A percentile compares a stretch with the other conserved stretches of the same genome.
These are phyloP conservation scores for Mentha longifolia DNA, from an alignment of 257 asterid species.

Conservation along the genomic window DNA sequence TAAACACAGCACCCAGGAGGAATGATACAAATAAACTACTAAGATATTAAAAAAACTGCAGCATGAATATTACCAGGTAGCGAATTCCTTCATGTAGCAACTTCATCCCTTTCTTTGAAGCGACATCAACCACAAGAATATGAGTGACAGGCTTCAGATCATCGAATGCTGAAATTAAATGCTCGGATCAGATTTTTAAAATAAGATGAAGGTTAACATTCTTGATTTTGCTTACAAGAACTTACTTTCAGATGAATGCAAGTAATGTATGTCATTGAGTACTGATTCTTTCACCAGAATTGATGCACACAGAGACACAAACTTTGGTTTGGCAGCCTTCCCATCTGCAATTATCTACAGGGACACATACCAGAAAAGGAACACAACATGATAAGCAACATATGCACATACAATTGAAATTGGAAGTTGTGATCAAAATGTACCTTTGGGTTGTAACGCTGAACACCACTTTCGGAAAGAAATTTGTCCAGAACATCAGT, in stretches of 20 bases:
- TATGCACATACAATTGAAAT: not conserved
- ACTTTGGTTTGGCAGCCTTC: conserved; percentile 74
- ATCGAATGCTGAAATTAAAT: conserved; percentile 67
- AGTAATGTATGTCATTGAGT: conserved; percentile 64
- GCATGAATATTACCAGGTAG: conserved; percentile 69
- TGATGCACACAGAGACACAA: conserved; percentile 71
- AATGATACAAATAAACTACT: conserved; percentile 22
- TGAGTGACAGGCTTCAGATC: conserved; percentile 98
- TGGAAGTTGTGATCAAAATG: conserved; percentile 30
- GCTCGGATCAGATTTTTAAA: conserved; percentile 35
- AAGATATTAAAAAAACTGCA: conserved; percentile 19
- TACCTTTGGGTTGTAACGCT: conserved; percentile 94
- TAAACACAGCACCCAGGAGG: conserved; percentile 17
- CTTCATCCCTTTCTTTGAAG: conserved; percentile 85
- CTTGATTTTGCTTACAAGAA: conserved; percentile 33
- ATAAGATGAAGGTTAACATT: conserved; percentile 27
- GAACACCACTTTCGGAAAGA: conserved; percentile 88
- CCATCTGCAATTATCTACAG: conserved; percentile 87
- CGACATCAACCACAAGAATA: conserved; percentile 75
- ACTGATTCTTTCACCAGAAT: conserved; percentile 65
- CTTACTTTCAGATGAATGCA: conserved; percentile 91
- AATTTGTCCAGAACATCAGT: conserved; percentile 89
- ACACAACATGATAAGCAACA: conserved; percentile 20
- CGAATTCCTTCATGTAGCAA: conserved; percentile 88
- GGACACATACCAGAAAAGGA: conserved; percentile 25